Evolutionary conservation across 495 filamentous ascomycete species (phyloP).

Genomic region (Friedmanniomyces endolithicus): DNA sequence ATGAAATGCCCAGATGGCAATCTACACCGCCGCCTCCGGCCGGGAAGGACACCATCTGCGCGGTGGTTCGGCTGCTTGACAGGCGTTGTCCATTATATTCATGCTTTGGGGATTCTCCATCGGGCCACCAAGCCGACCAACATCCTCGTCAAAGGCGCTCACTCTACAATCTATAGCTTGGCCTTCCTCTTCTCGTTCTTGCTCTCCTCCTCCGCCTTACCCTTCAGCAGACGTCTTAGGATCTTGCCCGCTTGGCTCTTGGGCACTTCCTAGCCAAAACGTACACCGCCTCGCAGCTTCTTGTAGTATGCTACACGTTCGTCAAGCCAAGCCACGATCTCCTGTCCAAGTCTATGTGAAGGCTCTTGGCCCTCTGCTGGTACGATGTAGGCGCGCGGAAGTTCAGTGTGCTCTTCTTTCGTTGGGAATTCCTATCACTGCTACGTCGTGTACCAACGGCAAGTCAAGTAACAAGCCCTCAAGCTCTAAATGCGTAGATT

Average conservation of each 20-base stretch:
- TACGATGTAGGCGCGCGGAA: constrained; percentile 32
- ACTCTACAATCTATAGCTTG: too few species aligned
- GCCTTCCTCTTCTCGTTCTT: constrained; percentile 19
- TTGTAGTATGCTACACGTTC: constrained; percentile 28
- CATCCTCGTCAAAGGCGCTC: too few species aligned
- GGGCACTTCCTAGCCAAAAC: constrained; percentile 23
- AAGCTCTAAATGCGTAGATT: constrained; percentile 23
- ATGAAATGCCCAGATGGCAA: too few species aligned
- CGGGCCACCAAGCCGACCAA: not conserved
- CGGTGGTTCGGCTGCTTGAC: not conserved
- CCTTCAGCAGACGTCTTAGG: constrained; percentile 23
- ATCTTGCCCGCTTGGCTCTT: constrained; percentile 25
- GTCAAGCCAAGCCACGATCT: constrained; percentile 28
- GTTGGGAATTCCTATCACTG: constrained; percentile 30
- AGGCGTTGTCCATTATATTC: not conserved
- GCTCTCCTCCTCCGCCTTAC: constrained; percentile 14
- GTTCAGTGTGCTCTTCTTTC: constrained; percentile 30
- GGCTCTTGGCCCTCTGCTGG: constrained; percentile 18
- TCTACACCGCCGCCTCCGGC: too few species aligned
- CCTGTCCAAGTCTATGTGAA: constrained; percentile 17
- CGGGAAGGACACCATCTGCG: not conserved
- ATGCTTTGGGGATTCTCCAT: not conserved
- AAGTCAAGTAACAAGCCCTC: constrained; percentile 28
- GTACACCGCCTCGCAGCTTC: constrained; percentile 24
- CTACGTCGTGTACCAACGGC: constrained; percentile 28